phyloP scores from a whole-genome alignment of 2,329 filamentous ascomycete genomes.

The Claviceps spartinae region DNA sequence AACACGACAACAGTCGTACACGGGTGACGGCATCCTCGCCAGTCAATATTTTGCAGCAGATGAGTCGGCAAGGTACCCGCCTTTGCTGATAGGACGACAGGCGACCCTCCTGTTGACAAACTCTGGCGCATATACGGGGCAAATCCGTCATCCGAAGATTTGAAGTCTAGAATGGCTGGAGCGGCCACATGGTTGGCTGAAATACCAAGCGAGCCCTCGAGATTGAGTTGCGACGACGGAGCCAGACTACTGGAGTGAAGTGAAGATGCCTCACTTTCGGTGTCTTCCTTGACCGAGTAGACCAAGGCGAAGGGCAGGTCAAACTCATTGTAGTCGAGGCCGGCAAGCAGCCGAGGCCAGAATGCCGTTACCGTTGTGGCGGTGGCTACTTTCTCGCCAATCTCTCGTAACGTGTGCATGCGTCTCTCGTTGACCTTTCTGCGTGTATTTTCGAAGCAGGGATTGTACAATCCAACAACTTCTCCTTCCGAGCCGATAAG shows the following conservation, averaged over 20 bases:
- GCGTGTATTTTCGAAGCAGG: conserved; percentile 68
- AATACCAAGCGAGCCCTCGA: conserved; percentile 62
- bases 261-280: conserved; percentile 57
- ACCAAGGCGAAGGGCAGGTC: conserved; percentile 67
- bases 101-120: conserved; percentile 50
- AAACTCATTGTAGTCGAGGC: conserved; percentile 58
- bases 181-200: conserved; percentile 49
- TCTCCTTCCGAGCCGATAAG: conserved; percentile 61
- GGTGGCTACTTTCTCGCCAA: conserved; percentile 59
- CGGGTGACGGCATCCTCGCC: conserved; percentile 57
- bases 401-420: conserved; percentile 65
- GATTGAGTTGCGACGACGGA: conserved; percentile 47
- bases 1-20: conserved; percentile 61
- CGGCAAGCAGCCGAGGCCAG: conserved; percentile 56
- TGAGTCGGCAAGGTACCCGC: conserved; percentile 50
- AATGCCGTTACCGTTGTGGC: conserved; percentile 62
- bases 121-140: conserved; percentile 63
- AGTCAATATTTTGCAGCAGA: conserved; percentile 53
- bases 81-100: conserved; percentile 54
- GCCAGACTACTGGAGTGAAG: conserved; percentile 53
- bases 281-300: conserved; percentile 61
- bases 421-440: conserved; percentile 65
- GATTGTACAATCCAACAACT: conserved; percentile 66
- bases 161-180: conserved; percentile 51
- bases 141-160: conserved; percentile 57